A percentile compares a stretch with the other conserved stretches of the same genome.
Evolutionary conservation across 2,329 filamentous ascomycete genomes (phyloP).

Genomic region (Tolypocladium paradoxum): DNA sequence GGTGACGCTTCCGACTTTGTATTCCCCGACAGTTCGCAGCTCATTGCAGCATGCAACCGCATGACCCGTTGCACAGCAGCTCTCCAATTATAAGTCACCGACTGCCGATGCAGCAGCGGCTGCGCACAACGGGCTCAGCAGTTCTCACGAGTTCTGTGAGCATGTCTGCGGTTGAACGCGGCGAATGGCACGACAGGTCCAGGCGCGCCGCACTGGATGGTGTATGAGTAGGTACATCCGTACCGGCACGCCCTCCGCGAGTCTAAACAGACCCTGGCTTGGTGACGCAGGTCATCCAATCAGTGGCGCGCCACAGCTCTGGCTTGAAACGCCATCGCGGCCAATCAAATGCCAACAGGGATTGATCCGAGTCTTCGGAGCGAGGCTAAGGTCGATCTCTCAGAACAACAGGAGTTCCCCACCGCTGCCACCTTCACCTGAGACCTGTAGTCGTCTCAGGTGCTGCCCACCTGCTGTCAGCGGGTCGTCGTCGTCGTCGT

Average conservation of each 20-base stretch:
- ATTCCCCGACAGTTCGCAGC: not conserved
- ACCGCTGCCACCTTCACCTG: constrained; percentile 15
- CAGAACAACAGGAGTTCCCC: not conserved
- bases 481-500: not conserved
- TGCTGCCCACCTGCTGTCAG: constrained; percentile 8
- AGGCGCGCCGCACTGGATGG: too few relatives aligned
- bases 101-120: not conserved
- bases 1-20: not conserved
- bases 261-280: not conserved
- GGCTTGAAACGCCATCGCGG: not conserved
- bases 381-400: not conserved
- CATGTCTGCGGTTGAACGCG: not conserved
- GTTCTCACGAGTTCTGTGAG: not conserved
- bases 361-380: not conserved
- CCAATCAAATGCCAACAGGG: not conserved
- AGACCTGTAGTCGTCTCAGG: constrained; percentile 22
- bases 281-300: not conserved
- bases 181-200: not conserved
- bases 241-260: not conserved
- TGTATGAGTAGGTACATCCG: too few relatives aligned
- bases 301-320: not conserved
- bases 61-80: not conserved
- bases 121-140: not conserved
- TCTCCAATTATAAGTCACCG: not conserved
- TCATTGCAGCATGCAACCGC: not conserved